A percentile compares a stretch with the other conserved stretches of the same genome.
These are phyloP conservation scores for Lentinula sp. DNA, from an alignment of 768 basidiomycete species.

Conservation along the genomic window DNA sequence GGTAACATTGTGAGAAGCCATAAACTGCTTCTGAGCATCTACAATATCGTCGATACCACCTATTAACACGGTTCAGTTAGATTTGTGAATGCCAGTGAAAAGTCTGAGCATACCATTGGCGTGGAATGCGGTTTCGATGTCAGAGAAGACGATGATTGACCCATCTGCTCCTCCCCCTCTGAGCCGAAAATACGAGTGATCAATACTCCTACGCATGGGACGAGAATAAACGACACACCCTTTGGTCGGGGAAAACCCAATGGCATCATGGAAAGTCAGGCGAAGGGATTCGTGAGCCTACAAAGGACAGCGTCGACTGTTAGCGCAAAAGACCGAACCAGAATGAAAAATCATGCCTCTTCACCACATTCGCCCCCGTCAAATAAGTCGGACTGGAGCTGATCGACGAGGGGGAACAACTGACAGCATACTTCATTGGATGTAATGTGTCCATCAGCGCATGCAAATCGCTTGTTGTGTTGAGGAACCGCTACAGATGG, in stretches of 20 bases:
- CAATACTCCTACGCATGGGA: background rate
- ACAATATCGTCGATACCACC: constrained; percentile 26
- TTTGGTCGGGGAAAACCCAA: constrained; percentile 29
- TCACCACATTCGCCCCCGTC: constrained; percentile 23
- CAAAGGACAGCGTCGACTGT: background rate
- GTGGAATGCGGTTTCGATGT: constrained; percentile 25
- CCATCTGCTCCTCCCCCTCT: constrained; percentile 24
- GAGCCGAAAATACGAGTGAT: background rate
- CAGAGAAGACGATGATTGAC: constrained; percentile 28
- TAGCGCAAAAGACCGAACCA: background rate
- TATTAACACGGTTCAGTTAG: background rate
- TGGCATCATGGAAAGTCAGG: constrained; percentile 37
- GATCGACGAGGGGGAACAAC: constrained; percentile 19
- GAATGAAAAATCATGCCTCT: constrained; percentile 12
- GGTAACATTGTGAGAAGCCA: constrained; percentile 15
- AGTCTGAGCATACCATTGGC: constrained; percentile 17
- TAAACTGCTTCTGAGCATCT: constrained; percentile 19
- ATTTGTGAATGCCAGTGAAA: too few species aligned
- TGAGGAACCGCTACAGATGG: background rate
- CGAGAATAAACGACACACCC: constrained; percentile 18
- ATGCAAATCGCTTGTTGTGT: constrained; percentile 16
- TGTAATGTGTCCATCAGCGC: constrained; percentile 22
- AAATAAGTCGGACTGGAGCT: constrained; percentile 19
- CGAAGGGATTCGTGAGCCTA: constrained; percentile 25
- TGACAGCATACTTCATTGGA: constrained; percentile 21